Evolutionary conservation across 2,329 filamentous ascomycete genomes (phyloP).

Genomic region (Orbilia quercus): DNA sequence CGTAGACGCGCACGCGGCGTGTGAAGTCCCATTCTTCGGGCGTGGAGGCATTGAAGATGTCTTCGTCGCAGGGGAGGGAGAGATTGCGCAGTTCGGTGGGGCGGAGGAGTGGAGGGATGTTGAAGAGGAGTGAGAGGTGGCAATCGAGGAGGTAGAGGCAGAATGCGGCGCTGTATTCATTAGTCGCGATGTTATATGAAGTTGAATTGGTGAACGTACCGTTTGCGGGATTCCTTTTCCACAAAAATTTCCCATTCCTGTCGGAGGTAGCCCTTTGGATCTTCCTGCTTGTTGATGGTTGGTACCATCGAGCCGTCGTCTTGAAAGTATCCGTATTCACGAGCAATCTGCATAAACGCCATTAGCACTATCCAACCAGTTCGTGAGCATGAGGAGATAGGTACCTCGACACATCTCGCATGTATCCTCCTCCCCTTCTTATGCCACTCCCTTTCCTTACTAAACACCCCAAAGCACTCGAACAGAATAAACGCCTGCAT

Average conservation of each 20-base stretch:
- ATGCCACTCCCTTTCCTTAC: constrained; percentile 58
- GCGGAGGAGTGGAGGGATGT: constrained; percentile 59
- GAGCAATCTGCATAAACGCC: constrained; percentile 57
- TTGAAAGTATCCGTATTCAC: constrained; percentile 59
- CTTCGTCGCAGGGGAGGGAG: constrained; percentile 59
- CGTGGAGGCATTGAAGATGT: constrained; percentile 59
- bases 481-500: constrained; percentile 59
- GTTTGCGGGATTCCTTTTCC: constrained; percentile 59
- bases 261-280: constrained; percentile 55
- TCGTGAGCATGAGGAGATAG: not conserved
- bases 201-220: constrained; percentile 41
- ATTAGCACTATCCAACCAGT: constrained; percentile 11
- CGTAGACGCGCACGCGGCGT: constrained; percentile 55
- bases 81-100: constrained; percentile 58
- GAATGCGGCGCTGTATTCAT: constrained; percentile 57
- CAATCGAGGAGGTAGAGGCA: constrained; percentile 59
- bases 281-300: constrained; percentile 50
- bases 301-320: constrained; percentile 54
- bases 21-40: constrained; percentile 58
- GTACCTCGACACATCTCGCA: constrained; percentile 58
- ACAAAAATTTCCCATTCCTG: constrained; percentile 60
- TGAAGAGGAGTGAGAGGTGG: constrained; percentile 59
- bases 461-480: constrained; percentile 59
- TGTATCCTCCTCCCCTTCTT: constrained; percentile 59
- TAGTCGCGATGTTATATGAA: not conserved